Evolutionary conservation across 768 basidiomycete genomes (phyloP).

Genomic region (Termitomyces sp.): DNA sequence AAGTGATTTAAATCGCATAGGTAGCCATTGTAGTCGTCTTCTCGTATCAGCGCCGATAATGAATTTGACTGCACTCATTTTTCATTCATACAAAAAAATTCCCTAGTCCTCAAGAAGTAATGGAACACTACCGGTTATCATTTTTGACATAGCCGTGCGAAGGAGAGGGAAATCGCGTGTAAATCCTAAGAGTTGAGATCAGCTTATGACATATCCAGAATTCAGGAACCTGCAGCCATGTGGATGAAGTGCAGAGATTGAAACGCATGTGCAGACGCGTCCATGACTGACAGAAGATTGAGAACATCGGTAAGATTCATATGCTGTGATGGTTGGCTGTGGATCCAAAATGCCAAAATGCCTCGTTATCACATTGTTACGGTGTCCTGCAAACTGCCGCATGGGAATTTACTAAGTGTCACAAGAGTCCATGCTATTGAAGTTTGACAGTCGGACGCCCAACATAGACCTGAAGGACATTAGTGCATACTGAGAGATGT

Average conservation of each 20-base stretch:
- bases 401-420: background rate
- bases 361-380: background rate
- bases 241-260: background rate
- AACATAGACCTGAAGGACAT: background rate
- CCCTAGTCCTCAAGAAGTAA: background rate
- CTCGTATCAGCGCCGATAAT: background rate
- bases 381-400: background rate
- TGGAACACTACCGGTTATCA: too few species aligned
- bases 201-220: background rate
- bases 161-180: too few species aligned
- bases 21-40: background rate
- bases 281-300: background rate
- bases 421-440: background rate
- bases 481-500: background rate
- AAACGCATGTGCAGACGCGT: background rate
- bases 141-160: too few species aligned
- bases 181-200: too few species aligned
- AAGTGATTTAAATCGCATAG: slow-evolving; percentile 3
- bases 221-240: background rate
- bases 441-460: background rate
- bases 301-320: background rate
- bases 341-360: background rate
- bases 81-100: background rate
- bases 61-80: background rate
- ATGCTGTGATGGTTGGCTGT: background rate